Conservation (phyloP, 345 rosid genomes). For the Theobroma cacao region DNA sequence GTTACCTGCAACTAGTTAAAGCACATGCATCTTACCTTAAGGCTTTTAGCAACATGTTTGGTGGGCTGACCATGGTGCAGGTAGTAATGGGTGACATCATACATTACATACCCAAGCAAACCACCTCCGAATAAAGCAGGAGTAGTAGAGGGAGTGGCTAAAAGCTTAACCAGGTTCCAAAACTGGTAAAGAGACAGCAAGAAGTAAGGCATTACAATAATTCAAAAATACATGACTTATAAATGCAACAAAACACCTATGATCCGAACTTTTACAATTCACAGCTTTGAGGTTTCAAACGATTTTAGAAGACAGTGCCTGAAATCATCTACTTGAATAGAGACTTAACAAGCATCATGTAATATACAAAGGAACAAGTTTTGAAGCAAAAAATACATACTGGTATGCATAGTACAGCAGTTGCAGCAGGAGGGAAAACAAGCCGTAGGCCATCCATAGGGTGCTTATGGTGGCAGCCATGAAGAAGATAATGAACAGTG, state of each 20-base stretch:
- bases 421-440: conserved; percentile 82
- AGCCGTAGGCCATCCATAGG: conserved; percentile 86
- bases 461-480: conserved; percentile 92
- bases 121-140: conserved; percentile 93
- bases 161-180: conserved; percentile 58
- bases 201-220: neutral
- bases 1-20: neutral
- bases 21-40: conserved; percentile 55
- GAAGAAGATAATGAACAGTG: conserved; percentile 77
- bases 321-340: neutral
- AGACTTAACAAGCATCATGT: neutral
- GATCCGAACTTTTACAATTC: neutral
- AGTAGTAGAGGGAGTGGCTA: conserved; percentile 64
- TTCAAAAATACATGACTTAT: neutral
- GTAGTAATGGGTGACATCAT: conserved; percentile 90
- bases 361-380: neutral
- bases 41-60: conserved; percentile 46
- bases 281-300: neutral
- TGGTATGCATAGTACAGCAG: conserved; percentile 62
- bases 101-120: conserved; percentile 81
- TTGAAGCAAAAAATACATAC: conserved; percentile 40
- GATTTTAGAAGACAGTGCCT: neutral
- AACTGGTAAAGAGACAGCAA: conserved; percentile 39
- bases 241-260: neutral
- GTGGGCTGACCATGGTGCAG: conserved; percentile 94